These are phyloP conservation scores for Fusarium mexicanum DNA, from an alignment of 2,329 filamentous ascomycete genomes.

Conservation along the genomic window DNA sequence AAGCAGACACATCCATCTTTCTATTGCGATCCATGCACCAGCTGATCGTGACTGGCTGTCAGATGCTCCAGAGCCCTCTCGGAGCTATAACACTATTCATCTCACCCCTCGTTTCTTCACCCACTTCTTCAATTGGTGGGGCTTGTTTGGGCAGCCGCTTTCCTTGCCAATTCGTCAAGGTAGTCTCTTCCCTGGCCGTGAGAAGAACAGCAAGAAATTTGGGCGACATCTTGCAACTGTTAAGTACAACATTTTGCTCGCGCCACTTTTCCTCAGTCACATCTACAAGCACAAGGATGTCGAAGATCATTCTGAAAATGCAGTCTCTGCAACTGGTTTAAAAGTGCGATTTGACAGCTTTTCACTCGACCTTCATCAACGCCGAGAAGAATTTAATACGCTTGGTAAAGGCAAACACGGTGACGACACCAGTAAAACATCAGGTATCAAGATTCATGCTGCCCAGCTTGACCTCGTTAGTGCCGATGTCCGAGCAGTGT, in stretches of 20 bases:
- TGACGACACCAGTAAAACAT: constrained; percentile 75
- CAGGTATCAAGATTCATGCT: constrained; percentile 94
- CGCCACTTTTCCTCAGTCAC: constrained; percentile 92
- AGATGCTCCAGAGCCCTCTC: constrained; percentile 76
- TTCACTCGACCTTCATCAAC: constrained; percentile 94
- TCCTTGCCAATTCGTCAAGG: constrained; percentile 95
- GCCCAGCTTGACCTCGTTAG: constrained; percentile 92
- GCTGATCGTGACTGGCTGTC: constrained; percentile 87
- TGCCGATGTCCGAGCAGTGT: constrained; percentile 92
- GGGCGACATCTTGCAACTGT: constrained; percentile 96
- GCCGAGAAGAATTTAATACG: constrained; percentile 90
- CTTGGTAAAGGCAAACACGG: constrained; percentile 79
- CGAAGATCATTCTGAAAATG: constrained; percentile 80
- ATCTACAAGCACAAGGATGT: constrained; percentile 98
- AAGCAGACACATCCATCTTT: constrained; percentile 96
- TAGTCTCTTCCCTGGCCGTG: constrained; percentile 86
- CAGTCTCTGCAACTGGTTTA: constrained; percentile 92
- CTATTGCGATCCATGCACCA: constrained; percentile 88
- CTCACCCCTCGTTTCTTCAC: constrained; percentile 96
- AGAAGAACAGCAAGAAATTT: constrained; percentile 99
- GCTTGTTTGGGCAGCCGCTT: constrained; percentile 93
- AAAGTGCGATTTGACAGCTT: constrained; percentile 97
- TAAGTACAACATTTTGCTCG: constrained; percentile 94
- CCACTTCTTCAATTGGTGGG: constrained; percentile 99
- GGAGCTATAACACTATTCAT: constrained; percentile 96